phyloP scores from a whole-genome alignment of 1,139 yeast species.

The Saccharomycopsis hybrid region DNA sequence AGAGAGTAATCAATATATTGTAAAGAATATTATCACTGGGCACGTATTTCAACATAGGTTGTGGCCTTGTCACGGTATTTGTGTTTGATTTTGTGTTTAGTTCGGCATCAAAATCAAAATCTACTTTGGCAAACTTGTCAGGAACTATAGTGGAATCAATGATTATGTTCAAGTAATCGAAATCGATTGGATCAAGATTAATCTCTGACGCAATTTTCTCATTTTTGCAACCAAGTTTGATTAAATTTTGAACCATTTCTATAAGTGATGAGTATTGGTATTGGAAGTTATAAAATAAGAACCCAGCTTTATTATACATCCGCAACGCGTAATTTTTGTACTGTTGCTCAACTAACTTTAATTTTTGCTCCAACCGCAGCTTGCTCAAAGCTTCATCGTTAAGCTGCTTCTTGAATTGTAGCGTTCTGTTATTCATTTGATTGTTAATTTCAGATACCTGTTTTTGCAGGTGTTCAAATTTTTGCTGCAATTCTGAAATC shows the following conservation, averaged over 20 bases:
- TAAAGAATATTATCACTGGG: conserved; percentile 1
- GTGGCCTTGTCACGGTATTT: conserved; percentile 3
- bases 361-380: not conserved
- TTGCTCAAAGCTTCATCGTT: conserved; percentile 1
- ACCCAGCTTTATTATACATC: not conserved
- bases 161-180: conserved; percentile 15
- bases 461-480: not conserved
- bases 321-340: conserved; percentile 1
- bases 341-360: not conserved
- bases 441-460: not conserved
- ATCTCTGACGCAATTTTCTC: conserved; percentile 9
- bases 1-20: conserved; percentile 6
- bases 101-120: not conserved
- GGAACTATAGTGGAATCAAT: conserved; percentile 1
- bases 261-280: not conserved
- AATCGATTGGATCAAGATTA: conserved; percentile 19
- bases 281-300: not conserved
- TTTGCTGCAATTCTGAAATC: not conserved
- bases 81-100: not conserved
- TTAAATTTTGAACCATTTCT: not conserved
- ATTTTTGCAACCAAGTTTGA: not conserved
- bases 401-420: not conserved
- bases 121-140: not conserved
- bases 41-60: conserved; percentile 7
- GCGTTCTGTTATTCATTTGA: not conserved